Percentiles rank a stretch among this genome's conserved stretches.
These are phyloP conservation scores for Pseudonitzschia pungens DNA, from an alignment of 108 stramenopile species.

Conservation along the genomic window DNA sequence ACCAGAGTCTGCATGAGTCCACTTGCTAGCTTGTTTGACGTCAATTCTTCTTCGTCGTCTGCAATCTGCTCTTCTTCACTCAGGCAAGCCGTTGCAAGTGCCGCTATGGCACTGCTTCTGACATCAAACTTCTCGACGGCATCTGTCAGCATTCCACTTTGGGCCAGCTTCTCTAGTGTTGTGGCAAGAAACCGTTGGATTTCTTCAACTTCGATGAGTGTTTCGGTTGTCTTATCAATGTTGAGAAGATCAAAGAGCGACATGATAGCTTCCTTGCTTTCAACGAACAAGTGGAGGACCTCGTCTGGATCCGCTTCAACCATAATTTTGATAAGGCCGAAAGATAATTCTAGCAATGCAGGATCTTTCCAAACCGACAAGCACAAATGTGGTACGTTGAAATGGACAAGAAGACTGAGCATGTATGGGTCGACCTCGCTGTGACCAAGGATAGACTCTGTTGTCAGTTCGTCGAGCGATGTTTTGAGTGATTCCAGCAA, in stretches of 20 bases:
- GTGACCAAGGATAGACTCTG: conserved; percentile 21
- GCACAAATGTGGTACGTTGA: conserved; percentile 63
- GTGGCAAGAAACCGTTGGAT: conserved; percentile 48
- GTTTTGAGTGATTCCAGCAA: conserved; percentile 56
- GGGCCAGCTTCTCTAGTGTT: conserved; percentile 55
- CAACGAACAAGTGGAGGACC: conserved; percentile 54
- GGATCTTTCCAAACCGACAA: conserved; percentile 61
- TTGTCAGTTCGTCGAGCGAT: conserved; percentile 38
- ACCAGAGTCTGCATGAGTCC: conserved; percentile 66
- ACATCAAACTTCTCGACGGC: conserved; percentile 59
- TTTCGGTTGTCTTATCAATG: conserved; percentile 28
- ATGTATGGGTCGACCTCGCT: conserved; percentile 36
- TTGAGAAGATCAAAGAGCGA: conserved; percentile 72
- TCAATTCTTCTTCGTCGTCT: conserved; percentile 53
- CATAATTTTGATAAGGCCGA: conserved; percentile 50
- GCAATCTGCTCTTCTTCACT: conserved; percentile 42
- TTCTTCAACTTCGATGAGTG: conserved; percentile 29
- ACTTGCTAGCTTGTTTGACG: conserved; percentile 45
- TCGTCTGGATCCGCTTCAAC: conserved; percentile 48
- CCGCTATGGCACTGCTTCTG: conserved; percentile 62
- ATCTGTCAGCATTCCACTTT: conserved; percentile 49
- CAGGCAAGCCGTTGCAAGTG: conserved; percentile 68
- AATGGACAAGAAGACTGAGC: conserved; percentile 46
- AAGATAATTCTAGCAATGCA: conserved; percentile 52
- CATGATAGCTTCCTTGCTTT: conserved; percentile 50